These are phyloP conservation scores for Aspergillus neoniger DNA, from an alignment of 2,329 filamentous ascomycete species.

Conservation along the genomic window DNA sequence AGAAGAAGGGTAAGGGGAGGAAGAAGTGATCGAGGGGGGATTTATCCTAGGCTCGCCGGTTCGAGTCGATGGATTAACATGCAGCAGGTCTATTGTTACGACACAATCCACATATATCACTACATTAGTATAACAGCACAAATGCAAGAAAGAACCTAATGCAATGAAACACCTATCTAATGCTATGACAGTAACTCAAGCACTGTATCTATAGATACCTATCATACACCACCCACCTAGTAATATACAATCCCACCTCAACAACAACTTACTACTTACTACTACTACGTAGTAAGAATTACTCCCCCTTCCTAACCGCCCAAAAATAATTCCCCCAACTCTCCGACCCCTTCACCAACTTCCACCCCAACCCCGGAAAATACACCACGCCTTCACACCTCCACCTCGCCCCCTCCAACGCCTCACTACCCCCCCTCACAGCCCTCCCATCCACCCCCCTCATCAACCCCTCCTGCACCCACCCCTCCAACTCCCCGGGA, in stretches of 20 bases:
- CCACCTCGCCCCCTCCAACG: slow-evolving; percentile 54
- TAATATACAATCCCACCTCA: background rate
- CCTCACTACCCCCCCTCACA: slow-evolving; percentile 26
- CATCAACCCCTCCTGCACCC: slow-evolving; percentile 47
- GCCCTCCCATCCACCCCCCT: slow-evolving; percentile 50
- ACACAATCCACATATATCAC: background rate
- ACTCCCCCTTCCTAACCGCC: slow-evolving; percentile 64
- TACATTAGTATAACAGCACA: background rate
- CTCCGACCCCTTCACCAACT: slow-evolving; percentile 76
- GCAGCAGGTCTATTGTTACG: background rate
- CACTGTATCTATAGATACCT: background rate
- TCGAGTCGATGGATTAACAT: background rate
- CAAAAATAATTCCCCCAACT: slow-evolving; percentile 96
- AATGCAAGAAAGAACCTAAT: background rate
- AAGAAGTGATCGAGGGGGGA: slow-evolving; percentile 8
- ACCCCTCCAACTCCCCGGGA: slow-evolving; percentile 63
- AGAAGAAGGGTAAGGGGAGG: slow-evolving; percentile 43
- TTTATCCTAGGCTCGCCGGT: background rate
- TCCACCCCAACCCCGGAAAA: slow-evolving; percentile 89
- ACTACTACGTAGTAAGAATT: background rate
- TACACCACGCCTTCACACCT: slow-evolving; percentile 81
- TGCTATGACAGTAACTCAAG: no score
- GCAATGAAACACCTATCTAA: background rate
- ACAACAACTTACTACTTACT: background rate
- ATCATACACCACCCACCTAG: background rate